Conservation (phyloP, 208 protist genomes). For the Trypanosoma lewisi region DNA sequence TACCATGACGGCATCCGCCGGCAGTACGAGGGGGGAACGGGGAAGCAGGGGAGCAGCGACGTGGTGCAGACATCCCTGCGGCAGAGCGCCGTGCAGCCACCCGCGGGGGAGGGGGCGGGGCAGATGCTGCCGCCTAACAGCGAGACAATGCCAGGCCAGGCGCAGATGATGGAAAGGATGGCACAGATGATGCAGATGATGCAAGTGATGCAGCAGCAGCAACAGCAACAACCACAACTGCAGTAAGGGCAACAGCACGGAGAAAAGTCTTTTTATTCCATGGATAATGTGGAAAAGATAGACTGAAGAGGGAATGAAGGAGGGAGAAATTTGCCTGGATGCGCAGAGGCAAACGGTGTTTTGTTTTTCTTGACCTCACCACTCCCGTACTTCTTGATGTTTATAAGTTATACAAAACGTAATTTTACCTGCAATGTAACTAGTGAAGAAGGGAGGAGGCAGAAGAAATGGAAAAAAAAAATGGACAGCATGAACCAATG, state of each 20-base stretch:
- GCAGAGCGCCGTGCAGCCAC: constrained; percentile 6
- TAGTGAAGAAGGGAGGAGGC: too few species aligned
- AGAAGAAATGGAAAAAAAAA: too few species aligned
- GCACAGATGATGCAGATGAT: too few species aligned
- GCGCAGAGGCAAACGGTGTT: too few species aligned
- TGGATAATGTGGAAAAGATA: not conserved
- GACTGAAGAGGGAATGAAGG: not conserved
- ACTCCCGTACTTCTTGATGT: too few species aligned
- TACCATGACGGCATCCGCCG: constrained; percentile 42
- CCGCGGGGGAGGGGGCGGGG: not conserved
- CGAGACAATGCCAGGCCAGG: constrained; percentile 2
- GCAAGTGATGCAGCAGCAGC: constrained; percentile 31
- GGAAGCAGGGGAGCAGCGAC: constrained; percentile 32
- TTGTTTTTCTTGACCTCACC: too few species aligned
- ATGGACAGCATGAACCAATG: too few species aligned
- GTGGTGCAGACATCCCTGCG: constrained; percentile 7
- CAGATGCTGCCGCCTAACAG: not conserved
- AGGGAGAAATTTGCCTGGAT: not conserved
- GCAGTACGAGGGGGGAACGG: constrained; percentile 27
- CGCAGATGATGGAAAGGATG: constrained; percentile 36
- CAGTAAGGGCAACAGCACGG: constrained; percentile 11
- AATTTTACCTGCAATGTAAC: too few species aligned
- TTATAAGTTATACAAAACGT: too few species aligned
- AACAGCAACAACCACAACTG: constrained; percentile 25
- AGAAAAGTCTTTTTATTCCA: not conserved